phyloP scores from a whole-genome alignment of 1,139 yeast species.

The Hansenula lynferdii region DNA sequence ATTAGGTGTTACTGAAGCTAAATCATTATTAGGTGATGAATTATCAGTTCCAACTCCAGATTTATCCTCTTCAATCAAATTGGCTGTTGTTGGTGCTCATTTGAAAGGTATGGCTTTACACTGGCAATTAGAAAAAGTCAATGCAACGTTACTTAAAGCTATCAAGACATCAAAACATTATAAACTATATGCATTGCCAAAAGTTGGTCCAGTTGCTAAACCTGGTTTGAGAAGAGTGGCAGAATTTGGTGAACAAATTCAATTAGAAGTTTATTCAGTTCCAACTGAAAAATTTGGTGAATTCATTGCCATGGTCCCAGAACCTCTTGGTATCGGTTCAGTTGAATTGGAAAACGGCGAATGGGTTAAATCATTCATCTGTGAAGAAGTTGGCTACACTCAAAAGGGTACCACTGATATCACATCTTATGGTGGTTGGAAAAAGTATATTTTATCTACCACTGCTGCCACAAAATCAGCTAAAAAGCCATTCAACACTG shows the following conservation, averaged over 20 bases:
- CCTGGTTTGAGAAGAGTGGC: constrained; percentile 76
- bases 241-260: constrained; percentile 53
- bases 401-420: constrained; percentile 72
- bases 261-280: constrained; percentile 76
- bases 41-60: constrained; percentile 36
- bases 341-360: constrained; percentile 76
- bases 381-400: constrained; percentile 83
- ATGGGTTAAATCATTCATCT: constrained; percentile 87
- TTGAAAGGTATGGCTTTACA: constrained; percentile 82
- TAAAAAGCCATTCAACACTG: constrained; percentile 70
- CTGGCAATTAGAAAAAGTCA: constrained; percentile 88
- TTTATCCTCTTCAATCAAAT: constrained; percentile 39
- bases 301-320: constrained; percentile 84
- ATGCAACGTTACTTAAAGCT: constrained; percentile 64
- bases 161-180: constrained; percentile 74
- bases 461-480: constrained; percentile 17
- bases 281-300: constrained; percentile 75
- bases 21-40: constrained; percentile 31
- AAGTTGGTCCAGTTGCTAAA: constrained; percentile 65
- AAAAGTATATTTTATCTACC: constrained; percentile 49
- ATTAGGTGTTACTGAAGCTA: constrained; percentile 34
- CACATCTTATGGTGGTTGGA: constrained; percentile 86
- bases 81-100: constrained; percentile 98
- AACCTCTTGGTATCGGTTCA: constrained; percentile 92
- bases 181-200: constrained; percentile 77